These are phyloP conservation scores for Daldinia bambusicola DNA, from an alignment of 495 filamentous ascomycete genomes.

Conservation along the genomic window DNA sequence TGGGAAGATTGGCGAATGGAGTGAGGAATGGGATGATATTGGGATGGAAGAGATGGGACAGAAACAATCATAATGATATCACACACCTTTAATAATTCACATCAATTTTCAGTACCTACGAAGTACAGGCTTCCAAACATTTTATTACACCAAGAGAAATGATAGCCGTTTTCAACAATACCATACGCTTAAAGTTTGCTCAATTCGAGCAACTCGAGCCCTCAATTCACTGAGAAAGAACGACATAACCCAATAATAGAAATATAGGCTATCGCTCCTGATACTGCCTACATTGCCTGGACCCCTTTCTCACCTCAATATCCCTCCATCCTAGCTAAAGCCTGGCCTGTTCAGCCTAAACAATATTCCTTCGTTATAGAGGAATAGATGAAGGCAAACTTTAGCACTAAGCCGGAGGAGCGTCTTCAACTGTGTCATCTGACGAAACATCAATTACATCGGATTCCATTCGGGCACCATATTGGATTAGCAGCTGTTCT, in stretches of 20 bases:
- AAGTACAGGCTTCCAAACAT: neutral
- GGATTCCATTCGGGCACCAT: conserved; percentile 15
- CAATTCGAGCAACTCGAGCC: neutral
- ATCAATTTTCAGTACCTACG: conserved; percentile 16
- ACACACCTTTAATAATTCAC: conserved; percentile 22
- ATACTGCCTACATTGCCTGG: neutral
- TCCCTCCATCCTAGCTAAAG: neutral
- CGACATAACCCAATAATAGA: neutral
- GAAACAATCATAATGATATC: conserved; percentile 58
- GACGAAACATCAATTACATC: neutral
- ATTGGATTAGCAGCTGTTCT: conserved; percentile 23
- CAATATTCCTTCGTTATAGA: neutral
- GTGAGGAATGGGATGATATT: conserved; percentile 71
- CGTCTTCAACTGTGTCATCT: neutral
- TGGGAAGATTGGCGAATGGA: conserved; percentile 63
- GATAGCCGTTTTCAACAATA: neutral
- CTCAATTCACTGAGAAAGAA: neutral
- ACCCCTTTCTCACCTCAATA: neutral
- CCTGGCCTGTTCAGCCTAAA: neutral
- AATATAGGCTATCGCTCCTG: neutral
- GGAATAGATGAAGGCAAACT: neutral
- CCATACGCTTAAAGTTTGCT: neutral
- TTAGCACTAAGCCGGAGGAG: neutral
- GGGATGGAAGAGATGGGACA: conserved; percentile 77
- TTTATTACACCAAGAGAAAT: neutral